These are phyloP conservation scores for Apiospora phragmitis DNA, from an alignment of 2,329 filamentous ascomycete genomes.

Conservation along the genomic window DNA sequence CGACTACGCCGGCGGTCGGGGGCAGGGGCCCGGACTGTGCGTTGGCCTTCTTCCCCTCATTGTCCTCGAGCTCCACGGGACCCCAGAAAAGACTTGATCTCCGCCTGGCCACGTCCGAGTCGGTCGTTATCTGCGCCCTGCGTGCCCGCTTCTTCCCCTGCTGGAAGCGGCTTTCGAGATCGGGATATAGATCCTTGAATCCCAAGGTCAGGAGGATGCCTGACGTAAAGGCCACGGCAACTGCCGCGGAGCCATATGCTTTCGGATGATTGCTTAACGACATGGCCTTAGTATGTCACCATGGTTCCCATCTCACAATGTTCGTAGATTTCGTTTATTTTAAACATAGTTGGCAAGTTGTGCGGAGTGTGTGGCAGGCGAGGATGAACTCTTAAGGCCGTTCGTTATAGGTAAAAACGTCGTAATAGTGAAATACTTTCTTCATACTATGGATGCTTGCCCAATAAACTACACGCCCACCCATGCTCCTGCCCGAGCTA, in stretches of 20 bases:
- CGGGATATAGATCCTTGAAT: constrained; percentile 78
- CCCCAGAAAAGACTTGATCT: constrained; percentile 48
- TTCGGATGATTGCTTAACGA: constrained; percentile 61
- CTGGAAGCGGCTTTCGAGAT: constrained; percentile 67
- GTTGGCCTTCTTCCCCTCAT: constrained; percentile 39
- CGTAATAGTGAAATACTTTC: not conserved
- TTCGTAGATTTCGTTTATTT: not conserved
- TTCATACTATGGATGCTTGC: not conserved
- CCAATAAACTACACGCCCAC: not conserved
- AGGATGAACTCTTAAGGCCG: not conserved
- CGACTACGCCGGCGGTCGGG: constrained; percentile 50
- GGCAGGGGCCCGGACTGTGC: constrained; percentile 18
- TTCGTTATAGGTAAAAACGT: not conserved
- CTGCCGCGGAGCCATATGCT: constrained; percentile 64
- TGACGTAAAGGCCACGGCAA: constrained; percentile 72
- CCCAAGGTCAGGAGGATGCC: constrained; percentile 75
- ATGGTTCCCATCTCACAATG: not conserved
- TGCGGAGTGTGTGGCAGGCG: not conserved
- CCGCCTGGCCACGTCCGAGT: constrained; percentile 26
- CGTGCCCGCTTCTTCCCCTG: constrained; percentile 36
- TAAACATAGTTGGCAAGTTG: not conserved
- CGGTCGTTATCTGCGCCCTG: constrained; percentile 14
- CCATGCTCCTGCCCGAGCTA: not conserved
- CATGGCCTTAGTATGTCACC: constrained; percentile 40
- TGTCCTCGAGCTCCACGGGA: constrained; percentile 58